Evolutionary conservation across 257 asterid genomes (phyloP).

Genomic region (Solanum infundibuliforme): DNA sequence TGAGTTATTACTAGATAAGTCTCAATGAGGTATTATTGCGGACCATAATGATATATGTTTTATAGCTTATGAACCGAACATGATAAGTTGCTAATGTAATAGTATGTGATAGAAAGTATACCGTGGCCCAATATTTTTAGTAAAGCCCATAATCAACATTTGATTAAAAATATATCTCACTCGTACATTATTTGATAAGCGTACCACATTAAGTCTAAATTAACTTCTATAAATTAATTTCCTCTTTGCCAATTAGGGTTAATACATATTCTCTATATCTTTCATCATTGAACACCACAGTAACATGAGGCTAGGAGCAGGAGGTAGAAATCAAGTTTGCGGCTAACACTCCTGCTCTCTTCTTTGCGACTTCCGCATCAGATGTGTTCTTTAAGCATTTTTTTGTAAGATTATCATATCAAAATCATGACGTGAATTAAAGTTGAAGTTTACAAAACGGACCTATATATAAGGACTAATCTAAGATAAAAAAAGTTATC

Average conservation of each 20-base stretch:
- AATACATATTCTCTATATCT: neutral
- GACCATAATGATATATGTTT: neutral
- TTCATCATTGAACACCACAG: neutral
- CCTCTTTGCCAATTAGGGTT: neutral
- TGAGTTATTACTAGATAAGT: neutral
- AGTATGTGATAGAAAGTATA: too few relatives aligned
- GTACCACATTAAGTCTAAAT: neutral
- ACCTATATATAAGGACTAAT: neutral
- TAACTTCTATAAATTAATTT: neutral
- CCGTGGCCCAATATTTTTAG: neutral
- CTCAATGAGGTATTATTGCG: neutral
- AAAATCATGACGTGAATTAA: too few relatives aligned
- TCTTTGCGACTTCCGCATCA: neutral
- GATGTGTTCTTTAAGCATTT: neutral
- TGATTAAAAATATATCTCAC: neutral
- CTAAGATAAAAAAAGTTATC: neutral
- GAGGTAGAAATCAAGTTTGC: neutral
- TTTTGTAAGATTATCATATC: neutral
- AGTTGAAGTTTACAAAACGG: neutral
- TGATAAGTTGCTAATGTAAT: neutral
- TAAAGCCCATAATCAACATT: neutral
- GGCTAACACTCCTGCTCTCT: neutral
- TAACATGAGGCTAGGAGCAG: neutral
- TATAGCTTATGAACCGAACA: neutral
- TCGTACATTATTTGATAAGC: neutral